Evolutionary conservation across 2,329 filamentous ascomycete species (phyloP).

Genomic region (Trichoderma sp.): DNA sequence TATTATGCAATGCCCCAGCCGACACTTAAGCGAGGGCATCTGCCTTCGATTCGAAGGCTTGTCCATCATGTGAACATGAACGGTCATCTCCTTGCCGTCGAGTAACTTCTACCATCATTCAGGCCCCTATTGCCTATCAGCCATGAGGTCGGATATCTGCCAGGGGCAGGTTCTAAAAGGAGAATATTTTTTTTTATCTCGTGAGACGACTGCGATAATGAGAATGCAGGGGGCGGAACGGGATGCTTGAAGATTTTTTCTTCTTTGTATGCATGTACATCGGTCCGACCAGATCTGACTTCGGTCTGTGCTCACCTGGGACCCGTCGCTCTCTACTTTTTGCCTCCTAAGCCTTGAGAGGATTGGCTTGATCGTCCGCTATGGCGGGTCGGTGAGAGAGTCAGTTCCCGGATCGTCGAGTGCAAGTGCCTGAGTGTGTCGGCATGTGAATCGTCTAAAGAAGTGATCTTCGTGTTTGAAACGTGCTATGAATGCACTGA

Average conservation of each 20-base stretch:
- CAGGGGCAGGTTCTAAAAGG: background rate
- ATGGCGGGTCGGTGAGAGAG: constrained; percentile 2
- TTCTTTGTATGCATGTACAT: background rate
- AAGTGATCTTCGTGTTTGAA: background rate
- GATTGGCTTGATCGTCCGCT: background rate
- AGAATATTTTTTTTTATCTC: background rate
- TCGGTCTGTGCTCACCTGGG: background rate
- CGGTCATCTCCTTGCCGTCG: background rate
- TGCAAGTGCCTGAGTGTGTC: background rate
- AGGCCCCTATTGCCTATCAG: background rate
- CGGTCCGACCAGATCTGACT: constrained; percentile 4
- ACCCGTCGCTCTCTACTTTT: background rate
- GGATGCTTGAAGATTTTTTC: background rate
- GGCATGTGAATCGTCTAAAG: background rate
- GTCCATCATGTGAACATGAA: constrained; percentile 14
- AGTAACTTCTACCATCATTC: background rate
- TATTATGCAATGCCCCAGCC: background rate
- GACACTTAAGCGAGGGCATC: constrained; percentile 1
- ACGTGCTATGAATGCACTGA: background rate
- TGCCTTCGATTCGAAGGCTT: background rate
- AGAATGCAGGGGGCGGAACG: background rate
- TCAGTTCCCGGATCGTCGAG: background rate
- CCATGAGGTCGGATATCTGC: background rate
- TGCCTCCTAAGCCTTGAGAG: background rate
- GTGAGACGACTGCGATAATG: background rate